Percentiles rank a stretch among this genome's conserved stretches.
Conservation (phyloP, 2,329 filamentous ascomycete species). For the Pseudodiploospora longispora region DNA sequence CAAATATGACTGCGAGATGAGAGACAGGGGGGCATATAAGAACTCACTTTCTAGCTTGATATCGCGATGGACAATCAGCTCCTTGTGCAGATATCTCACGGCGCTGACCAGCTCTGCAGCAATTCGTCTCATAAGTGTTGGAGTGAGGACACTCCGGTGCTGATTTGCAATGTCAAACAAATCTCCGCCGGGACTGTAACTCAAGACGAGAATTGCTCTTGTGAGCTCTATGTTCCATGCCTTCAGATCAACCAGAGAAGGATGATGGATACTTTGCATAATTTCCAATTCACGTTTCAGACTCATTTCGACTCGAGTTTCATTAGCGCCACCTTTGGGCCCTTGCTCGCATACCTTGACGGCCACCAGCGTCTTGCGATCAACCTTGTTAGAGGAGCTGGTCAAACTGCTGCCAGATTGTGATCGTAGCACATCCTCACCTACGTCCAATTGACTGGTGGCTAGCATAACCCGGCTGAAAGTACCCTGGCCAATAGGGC, state of each 20-base stretch:
- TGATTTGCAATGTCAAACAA: slow-evolving; percentile 84
- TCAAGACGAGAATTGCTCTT: slow-evolving; percentile 76
- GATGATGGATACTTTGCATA: slow-evolving; percentile 78
- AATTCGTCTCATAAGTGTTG: slow-evolving; percentile 68
- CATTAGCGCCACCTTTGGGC: slow-evolving; percentile 84
- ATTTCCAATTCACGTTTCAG: slow-evolving; percentile 93
- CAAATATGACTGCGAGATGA: slow-evolving; percentile 1
- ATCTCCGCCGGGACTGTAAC: slow-evolving; percentile 90
- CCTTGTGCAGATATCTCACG: slow-evolving; percentile 74
- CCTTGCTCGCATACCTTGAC: slow-evolving; percentile 95
- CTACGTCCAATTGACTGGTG: slow-evolving; percentile 56
- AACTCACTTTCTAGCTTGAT: slow-evolving; percentile 89
- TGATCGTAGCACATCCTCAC: slow-evolving; percentile 6
- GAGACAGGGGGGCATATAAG: background rate
- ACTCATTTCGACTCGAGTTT: slow-evolving; percentile 87
- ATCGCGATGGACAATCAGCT: slow-evolving; percentile 88
- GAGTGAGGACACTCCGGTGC: slow-evolving; percentile 58
- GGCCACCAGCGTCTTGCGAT: slow-evolving; percentile 78
- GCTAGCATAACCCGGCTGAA: slow-evolving; percentile 93
- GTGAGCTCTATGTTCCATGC: slow-evolving; percentile 82
- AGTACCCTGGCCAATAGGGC: slow-evolving; percentile 80
- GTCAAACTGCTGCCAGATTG: slow-evolving; percentile 25
- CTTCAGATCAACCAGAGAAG: slow-evolving; percentile 83
- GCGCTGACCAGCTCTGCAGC: slow-evolving; percentile 85
- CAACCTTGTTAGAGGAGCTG: slow-evolving; percentile 22